Evolutionary conservation across 352 stramenopile genomes (phyloP).

Genomic region (Phytophthora sojae): DNA sequence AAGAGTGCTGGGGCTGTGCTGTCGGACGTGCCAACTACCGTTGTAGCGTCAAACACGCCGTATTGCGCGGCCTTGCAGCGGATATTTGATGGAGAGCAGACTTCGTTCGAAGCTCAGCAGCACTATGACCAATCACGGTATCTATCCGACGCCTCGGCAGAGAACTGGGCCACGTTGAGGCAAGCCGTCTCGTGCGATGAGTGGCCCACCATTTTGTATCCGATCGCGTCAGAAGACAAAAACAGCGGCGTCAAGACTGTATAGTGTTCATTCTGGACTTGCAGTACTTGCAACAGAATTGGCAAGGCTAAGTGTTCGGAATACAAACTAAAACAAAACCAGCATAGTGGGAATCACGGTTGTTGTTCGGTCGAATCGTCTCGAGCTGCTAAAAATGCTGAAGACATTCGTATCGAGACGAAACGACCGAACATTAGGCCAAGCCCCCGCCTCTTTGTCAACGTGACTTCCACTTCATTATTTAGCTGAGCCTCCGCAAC

Average conservation of each 20-base stretch:
- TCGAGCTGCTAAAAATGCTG: background rate
- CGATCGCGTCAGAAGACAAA: conserved; percentile 20
- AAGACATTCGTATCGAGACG: background rate
- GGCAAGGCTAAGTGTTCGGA: too few species aligned
- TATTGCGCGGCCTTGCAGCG: conserved; percentile 22
- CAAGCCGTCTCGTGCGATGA: conserved; percentile 15
- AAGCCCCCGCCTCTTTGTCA: background rate
- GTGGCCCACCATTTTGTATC: conserved; percentile 24
- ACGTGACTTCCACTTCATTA: background rate
- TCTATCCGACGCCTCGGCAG: conserved; percentile 1
- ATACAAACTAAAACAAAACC: too few species aligned
- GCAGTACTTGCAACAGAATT: too few species aligned
- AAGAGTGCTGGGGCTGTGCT: conserved; percentile 13
- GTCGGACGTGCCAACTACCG: conserved; percentile 16
- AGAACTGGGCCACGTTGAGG: conserved; percentile 15
- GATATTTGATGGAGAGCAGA: conserved; percentile 18
- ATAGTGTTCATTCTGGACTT: background rate
- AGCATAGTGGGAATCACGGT: too few species aligned
- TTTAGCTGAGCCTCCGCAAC: conserved; percentile 24
- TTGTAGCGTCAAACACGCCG: conserved; percentile 30
- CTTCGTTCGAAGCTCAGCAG: conserved; percentile 4
- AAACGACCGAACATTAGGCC: background rate
- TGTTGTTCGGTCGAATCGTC: too few species aligned
- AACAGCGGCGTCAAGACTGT: conserved; percentile 18
- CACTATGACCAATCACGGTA: conserved; percentile 3